Conservation (phyloP, 1,284 basidiomycete genomes). For the Vanrija pseudolonga region DNA sequence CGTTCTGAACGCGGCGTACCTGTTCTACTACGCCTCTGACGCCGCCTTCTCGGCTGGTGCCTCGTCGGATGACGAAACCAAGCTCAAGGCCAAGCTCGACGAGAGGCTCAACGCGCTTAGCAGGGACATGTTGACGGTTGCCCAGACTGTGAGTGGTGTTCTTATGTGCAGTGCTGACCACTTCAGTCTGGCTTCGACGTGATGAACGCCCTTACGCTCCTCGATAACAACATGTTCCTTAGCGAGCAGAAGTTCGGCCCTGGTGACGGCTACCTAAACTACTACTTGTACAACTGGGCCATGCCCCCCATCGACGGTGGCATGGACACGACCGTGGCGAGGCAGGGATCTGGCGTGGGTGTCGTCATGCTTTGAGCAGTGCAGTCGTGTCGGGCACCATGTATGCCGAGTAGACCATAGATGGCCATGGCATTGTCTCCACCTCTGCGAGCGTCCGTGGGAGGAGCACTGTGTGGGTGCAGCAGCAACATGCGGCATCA, state of each 20-base stretch:
- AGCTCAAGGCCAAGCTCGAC: conserved; percentile 62
- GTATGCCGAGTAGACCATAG: no score
- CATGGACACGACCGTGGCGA: conserved; percentile 25
- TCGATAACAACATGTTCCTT: conserved; percentile 86
- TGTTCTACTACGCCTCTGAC: conserved; percentile 56
- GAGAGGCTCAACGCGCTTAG: conserved; percentile 69
- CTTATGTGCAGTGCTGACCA: neutral
- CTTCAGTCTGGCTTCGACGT: conserved; percentile 81
- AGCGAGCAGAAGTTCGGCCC: conserved; percentile 82
- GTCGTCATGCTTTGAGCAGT: conserved; percentile 47
- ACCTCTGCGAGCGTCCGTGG: no score
- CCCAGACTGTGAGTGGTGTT: conserved; percentile 54
- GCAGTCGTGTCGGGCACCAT: neutral
- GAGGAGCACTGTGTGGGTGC: no score
- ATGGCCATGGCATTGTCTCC: no score
- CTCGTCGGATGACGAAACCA: conserved; percentile 50
- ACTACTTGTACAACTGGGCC: conserved; percentile 91
- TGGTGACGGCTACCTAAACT: conserved; percentile 78
- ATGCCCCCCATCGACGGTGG: conserved; percentile 71
- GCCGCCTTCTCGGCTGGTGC: conserved; percentile 32
- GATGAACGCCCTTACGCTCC: conserved; percentile 88
- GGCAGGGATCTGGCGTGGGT: conserved; percentile 44
- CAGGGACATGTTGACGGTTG: conserved; percentile 72
- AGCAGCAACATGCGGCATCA: no score
- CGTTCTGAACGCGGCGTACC: conserved; percentile 55